phyloP scores from a whole-genome alignment of 495 filamentous ascomycete species.

The Xeromyces bisporus region DNA sequence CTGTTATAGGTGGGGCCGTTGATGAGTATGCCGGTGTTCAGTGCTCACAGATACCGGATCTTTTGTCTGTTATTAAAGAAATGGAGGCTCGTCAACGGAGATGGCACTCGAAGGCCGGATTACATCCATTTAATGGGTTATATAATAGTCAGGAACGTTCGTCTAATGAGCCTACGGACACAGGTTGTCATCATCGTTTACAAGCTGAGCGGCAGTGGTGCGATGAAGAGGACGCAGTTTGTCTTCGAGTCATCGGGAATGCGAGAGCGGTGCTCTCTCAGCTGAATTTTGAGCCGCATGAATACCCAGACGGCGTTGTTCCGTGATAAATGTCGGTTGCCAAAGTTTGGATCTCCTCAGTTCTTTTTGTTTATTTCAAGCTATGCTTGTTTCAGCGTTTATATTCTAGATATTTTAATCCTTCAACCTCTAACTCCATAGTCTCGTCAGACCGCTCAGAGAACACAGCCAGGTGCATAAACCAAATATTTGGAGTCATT shows the following conservation, averaged over 20 bases:
- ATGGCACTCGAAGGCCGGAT: conserved; percentile 18
- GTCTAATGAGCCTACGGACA: background rate
- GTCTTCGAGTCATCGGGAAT: conserved; percentile 22
- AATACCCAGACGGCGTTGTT: conserved; percentile 20
- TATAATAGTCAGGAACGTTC: background rate
- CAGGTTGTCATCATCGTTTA: conserved; percentile 1
- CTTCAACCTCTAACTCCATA: too few species aligned
- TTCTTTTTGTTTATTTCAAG: too few species aligned
- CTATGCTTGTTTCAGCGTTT: too few species aligned
- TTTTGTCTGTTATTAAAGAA: conserved; percentile 22
- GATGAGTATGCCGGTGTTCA: conserved; percentile 7
- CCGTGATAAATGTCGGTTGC: too few species aligned
- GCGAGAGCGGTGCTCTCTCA: conserved; percentile 21
- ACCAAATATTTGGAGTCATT: too few species aligned
- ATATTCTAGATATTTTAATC: too few species aligned
- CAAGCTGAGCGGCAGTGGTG: conserved; percentile 4
- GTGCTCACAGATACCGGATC: conserved; percentile 14
- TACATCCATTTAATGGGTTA: conserved; percentile 8
- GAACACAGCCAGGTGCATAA: too few species aligned
- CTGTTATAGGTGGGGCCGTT: conserved; percentile 18
- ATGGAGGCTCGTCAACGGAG: conserved; percentile 25
- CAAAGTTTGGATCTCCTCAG: too few species aligned
- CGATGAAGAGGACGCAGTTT: conserved; percentile 17
- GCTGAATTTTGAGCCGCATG: conserved; percentile 24
- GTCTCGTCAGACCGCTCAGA: too few species aligned